Evolutionary conservation across 2,329 filamentous ascomycete species (phyloP), one percentile per base, ranked within the genome.

Genomic region (Didymella arachidicola): DNA sequence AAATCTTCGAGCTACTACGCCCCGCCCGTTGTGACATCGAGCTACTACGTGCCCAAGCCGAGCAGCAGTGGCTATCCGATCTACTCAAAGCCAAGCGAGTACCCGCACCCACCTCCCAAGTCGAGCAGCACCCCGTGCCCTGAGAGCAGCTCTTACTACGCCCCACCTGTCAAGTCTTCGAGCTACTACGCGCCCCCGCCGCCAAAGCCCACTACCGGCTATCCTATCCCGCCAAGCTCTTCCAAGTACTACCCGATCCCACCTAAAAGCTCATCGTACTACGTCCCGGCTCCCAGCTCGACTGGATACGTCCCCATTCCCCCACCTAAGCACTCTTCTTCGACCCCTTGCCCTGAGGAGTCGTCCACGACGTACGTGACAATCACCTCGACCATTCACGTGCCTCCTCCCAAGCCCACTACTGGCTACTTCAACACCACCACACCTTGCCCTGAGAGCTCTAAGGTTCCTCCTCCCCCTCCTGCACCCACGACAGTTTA

Each of bases 341-440:
- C 38, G 19, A 39, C 36, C 19, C 36, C 36, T 19, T 39, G 36
- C 36, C n/a, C 36, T 12, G 36, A 39, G 36, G 36, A 39, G 36
- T 39, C 34, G 2, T 38, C 36, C 7, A 39, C 36, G 4, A 39
- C 19, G n/a, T 18, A 39, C 16, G 36, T 39, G n/a, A 39, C 36
- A 5, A 39, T 39, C 36, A 39, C 36, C 22, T 42, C 49, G 11
- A 60, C 25, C 29, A 30, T 29, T 32, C 29, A 50, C 49, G 7
- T 47, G 22, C 60, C 57, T 14, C 16, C 36, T 8, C 55, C 55
- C 12, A 58, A 58, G 49, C 44, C 41, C 14, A 49, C 56, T 11
- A 53, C 55, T 26, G 39, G 44, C 60, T 52, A 63, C 58, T 16
- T 63, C 55, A 43, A 56, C 56, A 51, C 41, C 43, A 46, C 57